A percentile compares a stretch with the other conserved stretches of the same genome.
These are phyloP conservation scores for Plantago major DNA, from an alignment of 257 asterid species.

Conservation along the genomic window DNA sequence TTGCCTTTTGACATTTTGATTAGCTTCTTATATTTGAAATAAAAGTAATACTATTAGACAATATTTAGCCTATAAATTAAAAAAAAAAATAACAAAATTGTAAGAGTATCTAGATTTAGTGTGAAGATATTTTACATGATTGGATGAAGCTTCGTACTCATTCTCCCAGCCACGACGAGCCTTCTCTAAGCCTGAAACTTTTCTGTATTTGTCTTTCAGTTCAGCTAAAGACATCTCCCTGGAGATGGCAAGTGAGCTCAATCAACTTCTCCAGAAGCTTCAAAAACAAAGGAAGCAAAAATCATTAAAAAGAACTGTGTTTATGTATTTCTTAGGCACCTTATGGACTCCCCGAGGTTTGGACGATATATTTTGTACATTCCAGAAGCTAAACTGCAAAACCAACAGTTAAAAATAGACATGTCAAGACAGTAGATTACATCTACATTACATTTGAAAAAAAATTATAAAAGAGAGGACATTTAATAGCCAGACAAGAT, in stretches of 20 bases:
- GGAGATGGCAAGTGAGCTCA: constrained; percentile 26
- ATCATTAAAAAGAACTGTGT: constrained; percentile 18
- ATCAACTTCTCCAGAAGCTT: constrained; percentile 18
- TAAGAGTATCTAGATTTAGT: not conserved
- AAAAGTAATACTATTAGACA: too few species aligned
- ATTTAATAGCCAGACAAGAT: not conserved
- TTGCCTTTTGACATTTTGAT: too few species aligned
- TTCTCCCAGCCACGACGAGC: constrained; percentile 86
- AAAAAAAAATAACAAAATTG: too few species aligned
- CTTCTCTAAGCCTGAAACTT: constrained; percentile 53
- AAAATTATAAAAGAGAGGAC: not conserved
- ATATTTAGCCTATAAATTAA: too few species aligned
- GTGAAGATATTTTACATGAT: constrained; percentile 48
- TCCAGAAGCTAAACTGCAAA: constrained; percentile 69
- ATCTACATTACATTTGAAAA: not conserved
- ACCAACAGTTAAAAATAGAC: constrained; percentile 18
- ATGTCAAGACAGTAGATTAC: constrained; percentile 8
- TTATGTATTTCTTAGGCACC: constrained; percentile 36
- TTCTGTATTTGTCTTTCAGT: constrained; percentile 79
- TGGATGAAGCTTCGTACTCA: constrained; percentile 74
- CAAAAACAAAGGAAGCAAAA: constrained; percentile 8
- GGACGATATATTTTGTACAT: constrained; percentile 83
- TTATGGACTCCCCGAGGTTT: constrained; percentile 83
- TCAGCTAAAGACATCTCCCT: constrained; percentile 94
- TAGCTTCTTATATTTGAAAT: too few species aligned